Percentiles rank a stretch among this genome's conserved stretches.
These are phyloP conservation scores for Erythrophleum fordii DNA, from an alignment of 306 rosid genomes.

Conservation along the genomic window DNA sequence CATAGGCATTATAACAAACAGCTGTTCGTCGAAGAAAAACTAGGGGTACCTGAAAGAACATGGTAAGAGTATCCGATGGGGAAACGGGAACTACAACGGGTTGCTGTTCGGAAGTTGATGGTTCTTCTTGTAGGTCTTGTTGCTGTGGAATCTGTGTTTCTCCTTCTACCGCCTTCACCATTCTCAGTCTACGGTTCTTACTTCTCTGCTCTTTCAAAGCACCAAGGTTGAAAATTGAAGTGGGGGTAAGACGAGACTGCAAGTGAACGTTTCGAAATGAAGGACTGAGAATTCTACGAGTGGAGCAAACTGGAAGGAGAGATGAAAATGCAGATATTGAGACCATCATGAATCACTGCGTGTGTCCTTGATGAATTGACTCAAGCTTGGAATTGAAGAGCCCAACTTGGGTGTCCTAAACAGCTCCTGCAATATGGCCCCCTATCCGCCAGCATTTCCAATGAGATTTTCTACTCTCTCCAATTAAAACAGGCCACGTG, in stretches of 20 bases:
- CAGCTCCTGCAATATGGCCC: not conserved
- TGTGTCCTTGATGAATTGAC: not conserved
- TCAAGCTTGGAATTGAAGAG: not conserved
- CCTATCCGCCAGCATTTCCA: not conserved
- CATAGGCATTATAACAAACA: constrained; percentile 14
- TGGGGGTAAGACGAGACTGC: not conserved
- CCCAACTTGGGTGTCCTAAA: not conserved
- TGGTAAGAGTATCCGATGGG: constrained; percentile 65
- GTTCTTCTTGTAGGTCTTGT: constrained; percentile 29
- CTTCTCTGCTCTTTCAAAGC: constrained; percentile 12
- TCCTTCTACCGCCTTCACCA: constrained; percentile 42
- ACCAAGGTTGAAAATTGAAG: constrained; percentile 30
- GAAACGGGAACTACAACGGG: constrained; percentile 67
- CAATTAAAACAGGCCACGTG: not conserved
- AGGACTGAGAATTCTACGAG: not conserved
- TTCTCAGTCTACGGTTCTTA: constrained; percentile 27
- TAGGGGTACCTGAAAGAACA: constrained; percentile 67
- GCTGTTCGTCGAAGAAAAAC: not conserved
- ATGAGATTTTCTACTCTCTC: not conserved
- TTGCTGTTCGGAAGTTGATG: constrained; percentile 31
- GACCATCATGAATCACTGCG: constrained; percentile 44
- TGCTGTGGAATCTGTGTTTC: constrained; percentile 49
- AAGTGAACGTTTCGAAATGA: constrained; percentile 20
- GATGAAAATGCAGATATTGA: constrained; percentile 45
- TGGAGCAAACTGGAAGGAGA: constrained; percentile 24